Evolutionary conservation across 768 basidiomycete genomes (phyloP).

Genomic region (Leccinum longicurvipes): DNA sequence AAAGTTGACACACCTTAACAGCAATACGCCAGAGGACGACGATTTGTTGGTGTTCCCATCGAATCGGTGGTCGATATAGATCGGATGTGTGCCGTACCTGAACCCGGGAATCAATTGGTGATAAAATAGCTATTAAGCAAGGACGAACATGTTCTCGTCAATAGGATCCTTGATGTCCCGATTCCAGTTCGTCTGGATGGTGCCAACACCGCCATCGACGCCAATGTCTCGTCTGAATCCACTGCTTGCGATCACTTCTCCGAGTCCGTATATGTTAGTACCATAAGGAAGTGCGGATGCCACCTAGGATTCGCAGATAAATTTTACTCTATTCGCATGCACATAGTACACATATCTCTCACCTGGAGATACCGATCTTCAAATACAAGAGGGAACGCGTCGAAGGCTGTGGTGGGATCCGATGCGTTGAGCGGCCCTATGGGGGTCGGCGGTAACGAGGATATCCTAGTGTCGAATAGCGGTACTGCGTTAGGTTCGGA

Average conservation of each 20-base stretch:
- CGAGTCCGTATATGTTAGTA: constrained; percentile 75
- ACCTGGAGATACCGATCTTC: constrained; percentile 78
- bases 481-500: constrained; percentile 50
- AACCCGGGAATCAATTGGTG: background rate
- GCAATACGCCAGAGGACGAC: constrained; percentile 69
- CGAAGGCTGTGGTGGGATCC: constrained; percentile 52
- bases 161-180: constrained; percentile 58
- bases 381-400: constrained; percentile 67
- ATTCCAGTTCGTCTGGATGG: constrained; percentile 66
- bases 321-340: background rate
- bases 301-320: constrained; percentile 34
- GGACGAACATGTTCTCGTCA: constrained; percentile 55
- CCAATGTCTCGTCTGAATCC: constrained; percentile 62
- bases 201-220: constrained; percentile 44
- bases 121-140: constrained; percentile 1
- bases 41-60: constrained; percentile 45
- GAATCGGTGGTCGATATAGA: constrained; percentile 70
- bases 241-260: constrained; percentile 66
- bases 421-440: constrained; percentile 46
- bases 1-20: constrained; percentile 47
- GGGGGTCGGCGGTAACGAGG: constrained; percentile 57
- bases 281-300: constrained; percentile 60
- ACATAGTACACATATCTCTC: background rate
- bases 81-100: constrained; percentile 67
- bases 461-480: constrained; percentile 65